Evolutionary conservation across 2,329 filamentous ascomycete genomes (phyloP).

Genomic region (Aspergillus uvarum): DNA sequence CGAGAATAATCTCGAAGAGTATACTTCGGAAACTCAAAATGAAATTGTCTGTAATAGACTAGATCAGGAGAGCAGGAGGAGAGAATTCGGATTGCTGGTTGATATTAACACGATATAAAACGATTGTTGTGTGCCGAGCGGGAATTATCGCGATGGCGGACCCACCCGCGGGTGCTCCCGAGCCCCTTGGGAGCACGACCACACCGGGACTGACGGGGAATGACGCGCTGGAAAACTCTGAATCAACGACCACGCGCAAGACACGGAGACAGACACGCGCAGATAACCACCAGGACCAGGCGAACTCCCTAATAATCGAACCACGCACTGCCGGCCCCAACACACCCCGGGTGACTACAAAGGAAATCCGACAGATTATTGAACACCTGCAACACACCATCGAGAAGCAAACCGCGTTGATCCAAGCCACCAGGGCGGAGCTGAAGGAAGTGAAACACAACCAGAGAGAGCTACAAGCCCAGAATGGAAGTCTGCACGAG

Average conservation of each 20-base stretch:
- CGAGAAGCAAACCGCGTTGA: neutral
- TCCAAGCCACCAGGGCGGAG: neutral
- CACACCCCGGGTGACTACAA: no score
- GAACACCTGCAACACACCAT: no score
- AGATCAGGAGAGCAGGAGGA: no score
- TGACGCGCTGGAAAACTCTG: neutral
- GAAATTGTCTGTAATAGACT: no score
- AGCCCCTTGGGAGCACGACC: constrained; percentile 6
- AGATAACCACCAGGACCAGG: neutral
- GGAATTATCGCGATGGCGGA: constrained; percentile 12
- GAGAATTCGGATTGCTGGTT: neutral
- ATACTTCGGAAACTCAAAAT: no score
- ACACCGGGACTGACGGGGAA: no score
- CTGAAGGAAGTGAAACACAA: neutral
- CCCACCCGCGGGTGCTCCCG: constrained; percentile 6
- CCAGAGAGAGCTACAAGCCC: neutral
- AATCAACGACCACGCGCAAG: neutral
- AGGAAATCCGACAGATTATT: no score
- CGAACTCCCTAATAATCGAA: no score
- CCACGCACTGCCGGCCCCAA: no score
- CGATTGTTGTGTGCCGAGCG: constrained; percentile 11
- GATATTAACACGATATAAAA: no score
- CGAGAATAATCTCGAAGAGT: no score
- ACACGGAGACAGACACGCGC: neutral
- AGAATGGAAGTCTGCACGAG: neutral